Evolutionary conservation across 116 monocot genomes (phyloP).

Genomic region (Trichopus zeylanicus): DNA sequence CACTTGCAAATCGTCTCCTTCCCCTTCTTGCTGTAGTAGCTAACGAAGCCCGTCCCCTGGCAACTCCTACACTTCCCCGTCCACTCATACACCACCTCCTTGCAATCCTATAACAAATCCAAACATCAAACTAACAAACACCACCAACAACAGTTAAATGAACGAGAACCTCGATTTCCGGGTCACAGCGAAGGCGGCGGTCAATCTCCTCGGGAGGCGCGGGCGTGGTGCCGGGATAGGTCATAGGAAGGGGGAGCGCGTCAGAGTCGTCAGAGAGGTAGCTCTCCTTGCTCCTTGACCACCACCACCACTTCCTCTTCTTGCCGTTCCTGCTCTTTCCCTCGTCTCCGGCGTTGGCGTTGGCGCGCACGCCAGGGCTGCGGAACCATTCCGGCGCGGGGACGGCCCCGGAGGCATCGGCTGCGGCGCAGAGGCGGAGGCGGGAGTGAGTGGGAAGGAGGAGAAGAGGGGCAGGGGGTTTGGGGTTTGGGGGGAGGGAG

Average conservation of each 20-base stretch:
- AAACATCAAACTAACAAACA: constrained; percentile 4
- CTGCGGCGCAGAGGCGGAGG: constrained; percentile 2
- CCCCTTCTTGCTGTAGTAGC: constrained; percentile 77
- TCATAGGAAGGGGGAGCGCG: constrained; percentile 86
- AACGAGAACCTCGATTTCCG: constrained; percentile 42
- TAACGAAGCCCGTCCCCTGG: constrained; percentile 81
- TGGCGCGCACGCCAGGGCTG: background rate
- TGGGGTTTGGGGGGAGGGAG: background rate
- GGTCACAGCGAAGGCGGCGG: constrained; percentile 63
- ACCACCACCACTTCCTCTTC: constrained; percentile 60
- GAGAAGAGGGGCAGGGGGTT: background rate
- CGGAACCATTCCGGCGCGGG: constrained; percentile 6
- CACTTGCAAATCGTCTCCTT: constrained; percentile 93
- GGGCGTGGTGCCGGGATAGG: constrained; percentile 51
- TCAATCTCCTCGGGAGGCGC: constrained; percentile 59
- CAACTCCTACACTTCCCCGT: constrained; percentile 93
- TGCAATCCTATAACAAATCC: constrained; percentile 54
- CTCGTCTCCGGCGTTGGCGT: background rate
- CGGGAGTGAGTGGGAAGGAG: background rate
- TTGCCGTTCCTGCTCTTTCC: constrained; percentile 6
- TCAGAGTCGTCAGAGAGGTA: constrained; percentile 68
- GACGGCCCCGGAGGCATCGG: background rate
- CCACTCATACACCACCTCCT: constrained; percentile 84
- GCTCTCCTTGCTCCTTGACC: constrained; percentile 78
- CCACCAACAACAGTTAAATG: background rate